phyloP scores from a whole-genome alignment of 371 early-diverging fungal genomes.

The Basidiobolus meristosporus region DNA sequence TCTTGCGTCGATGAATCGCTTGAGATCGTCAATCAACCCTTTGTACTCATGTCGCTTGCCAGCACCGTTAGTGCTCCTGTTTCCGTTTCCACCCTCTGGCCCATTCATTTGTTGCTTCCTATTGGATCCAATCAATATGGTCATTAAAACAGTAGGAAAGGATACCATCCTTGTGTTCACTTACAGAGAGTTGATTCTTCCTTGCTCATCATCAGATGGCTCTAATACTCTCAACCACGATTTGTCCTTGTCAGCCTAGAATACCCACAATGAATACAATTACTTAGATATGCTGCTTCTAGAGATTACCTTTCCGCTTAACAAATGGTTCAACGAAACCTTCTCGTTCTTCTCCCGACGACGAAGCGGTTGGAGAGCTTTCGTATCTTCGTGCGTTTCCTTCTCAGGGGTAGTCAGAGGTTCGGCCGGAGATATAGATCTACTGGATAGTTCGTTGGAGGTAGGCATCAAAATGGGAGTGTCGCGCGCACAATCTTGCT shows the following conservation, averaged over 20 bases:
- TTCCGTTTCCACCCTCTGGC: conserved; percentile 4
- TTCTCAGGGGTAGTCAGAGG: neutral
- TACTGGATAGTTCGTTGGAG: conserved; percentile 8
- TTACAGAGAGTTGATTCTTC: conserved; percentile 19
- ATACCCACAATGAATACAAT: no score
- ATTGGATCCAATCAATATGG: neutral
- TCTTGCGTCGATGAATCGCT: conserved; percentile 13
- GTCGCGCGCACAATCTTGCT: no score
- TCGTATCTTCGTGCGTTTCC: neutral
- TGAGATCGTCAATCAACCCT: conserved; percentile 19
- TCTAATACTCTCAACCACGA: conserved; percentile 46
- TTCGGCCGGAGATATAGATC: conserved; percentile 4
- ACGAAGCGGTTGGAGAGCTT: neutral
- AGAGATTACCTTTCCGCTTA: neutral
- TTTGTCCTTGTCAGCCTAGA: conserved; percentile 14
- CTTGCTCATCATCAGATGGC: conserved; percentile 35
- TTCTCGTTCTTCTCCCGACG: no score
- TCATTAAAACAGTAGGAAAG: conserved; percentile 12
- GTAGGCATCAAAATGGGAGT: neutral
- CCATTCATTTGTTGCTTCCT: no score
- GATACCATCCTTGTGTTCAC: conserved; percentile 1
- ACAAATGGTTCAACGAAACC: neutral
- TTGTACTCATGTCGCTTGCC: conserved; percentile 18
- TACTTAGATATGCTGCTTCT: no score
- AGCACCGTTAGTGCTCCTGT: conserved; percentile 2